Evolutionary conservation across 306 rosid genomes (phyloP).

Genomic region (Acacia acuminata): DNA sequence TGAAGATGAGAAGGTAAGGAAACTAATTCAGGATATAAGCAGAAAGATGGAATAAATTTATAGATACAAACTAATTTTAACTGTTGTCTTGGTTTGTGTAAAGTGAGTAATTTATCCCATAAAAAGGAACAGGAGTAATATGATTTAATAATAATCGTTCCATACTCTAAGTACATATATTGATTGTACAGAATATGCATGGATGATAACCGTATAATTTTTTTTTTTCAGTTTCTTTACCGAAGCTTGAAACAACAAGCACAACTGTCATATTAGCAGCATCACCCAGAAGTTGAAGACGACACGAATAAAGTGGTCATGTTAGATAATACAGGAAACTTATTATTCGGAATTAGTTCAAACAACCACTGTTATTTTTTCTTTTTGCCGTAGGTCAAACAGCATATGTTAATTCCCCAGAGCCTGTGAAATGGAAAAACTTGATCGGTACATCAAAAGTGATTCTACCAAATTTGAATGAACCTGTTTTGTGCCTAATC

Average conservation of each 20-base stretch:
- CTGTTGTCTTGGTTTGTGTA: not conserved
- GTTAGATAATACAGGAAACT: constrained; percentile 1
- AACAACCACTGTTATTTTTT: not conserved
- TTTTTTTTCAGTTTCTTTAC: not conserved
- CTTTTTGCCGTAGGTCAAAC: not conserved
- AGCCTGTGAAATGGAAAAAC: constrained; percentile 16
- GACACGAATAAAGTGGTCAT: constrained; percentile 5
- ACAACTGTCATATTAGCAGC: constrained; percentile 6
- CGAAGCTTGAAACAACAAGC: not conserved
- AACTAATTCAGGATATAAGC: not conserved
- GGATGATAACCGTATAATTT: not conserved
- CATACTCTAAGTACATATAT: not conserved
- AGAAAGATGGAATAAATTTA: not conserved
- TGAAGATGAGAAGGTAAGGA: not conserved
- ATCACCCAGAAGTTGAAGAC: constrained; percentile 20
- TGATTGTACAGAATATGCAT: constrained; percentile 2
- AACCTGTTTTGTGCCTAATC: constrained; percentile 78
- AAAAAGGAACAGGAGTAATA: not conserved
- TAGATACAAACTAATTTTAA: not conserved
- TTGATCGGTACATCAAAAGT: constrained; percentile 20
- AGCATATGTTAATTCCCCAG: not conserved
- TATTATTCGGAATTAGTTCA: not conserved
- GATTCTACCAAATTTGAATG: constrained; percentile 11
- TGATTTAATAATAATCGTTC: constrained; percentile 14
- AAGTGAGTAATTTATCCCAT: not conserved